Evolutionary conservation across 495 filamentous ascomycete species (phyloP).

Genomic region (Cenococcum geophilum): DNA sequence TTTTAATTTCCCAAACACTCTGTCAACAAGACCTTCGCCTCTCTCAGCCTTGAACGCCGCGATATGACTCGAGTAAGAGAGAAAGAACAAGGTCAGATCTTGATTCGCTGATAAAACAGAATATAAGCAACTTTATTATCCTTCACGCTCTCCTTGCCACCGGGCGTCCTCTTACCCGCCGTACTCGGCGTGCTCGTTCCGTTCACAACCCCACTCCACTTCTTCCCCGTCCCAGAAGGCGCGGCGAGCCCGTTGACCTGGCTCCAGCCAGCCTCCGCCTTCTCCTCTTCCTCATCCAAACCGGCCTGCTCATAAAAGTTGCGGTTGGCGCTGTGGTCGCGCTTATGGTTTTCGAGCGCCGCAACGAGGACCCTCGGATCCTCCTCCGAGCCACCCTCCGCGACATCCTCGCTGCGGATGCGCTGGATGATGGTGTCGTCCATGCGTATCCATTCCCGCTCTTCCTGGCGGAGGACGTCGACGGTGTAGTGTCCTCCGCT

Average conservation of each 20-base stretch:
- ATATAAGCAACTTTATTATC: conserved; percentile 97
- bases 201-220: conserved; percentile 59
- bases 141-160: conserved; percentile 62
- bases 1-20: too few species aligned
- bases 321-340: conserved; percentile 44
- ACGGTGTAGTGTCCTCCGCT: conserved; percentile 95
- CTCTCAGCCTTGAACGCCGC: too few species aligned
- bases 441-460: conserved; percentile 87
- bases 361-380: conserved; percentile 63
- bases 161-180: conserved; percentile 55
- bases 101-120: conserved; percentile 83
- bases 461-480: conserved; percentile 89
- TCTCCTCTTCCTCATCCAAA: conserved; percentile 56
- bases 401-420: conserved; percentile 82
- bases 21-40: too few species aligned
- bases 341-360: conserved; percentile 59
- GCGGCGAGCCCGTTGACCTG: conserved; percentile 62
- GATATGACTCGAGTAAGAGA: not conserved
- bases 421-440: conserved; percentile 90
- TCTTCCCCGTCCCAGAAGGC: conserved; percentile 50
- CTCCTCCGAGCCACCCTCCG: conserved; percentile 75
- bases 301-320: conserved; percentile 70
- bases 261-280: conserved; percentile 65
- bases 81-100: conserved; percentile 4
- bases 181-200: conserved; percentile 51